Base-by-base conservation (phyloP, 2,329 filamentous ascomycete species). In the Dactylella cylindrospora region DNA sequence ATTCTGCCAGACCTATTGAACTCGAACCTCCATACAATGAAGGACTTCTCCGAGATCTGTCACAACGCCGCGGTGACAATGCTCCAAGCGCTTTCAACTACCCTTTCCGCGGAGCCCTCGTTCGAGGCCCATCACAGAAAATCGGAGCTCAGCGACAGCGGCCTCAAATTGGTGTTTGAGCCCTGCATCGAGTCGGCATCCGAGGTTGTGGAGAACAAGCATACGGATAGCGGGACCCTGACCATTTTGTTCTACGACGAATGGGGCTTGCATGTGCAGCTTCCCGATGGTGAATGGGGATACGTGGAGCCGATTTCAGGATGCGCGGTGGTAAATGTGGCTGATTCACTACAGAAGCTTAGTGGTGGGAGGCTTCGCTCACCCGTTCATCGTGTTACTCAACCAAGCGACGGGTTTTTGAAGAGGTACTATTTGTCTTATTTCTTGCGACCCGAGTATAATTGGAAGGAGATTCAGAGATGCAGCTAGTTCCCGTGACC, bases 31-130 rank as follows among this genome's bases (percentile, higher is more conserved):
- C 33, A 47, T 22, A 61, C 55, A 2, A 10, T 61, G 19, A 61
- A 53, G 33, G 40, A 26, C 43, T 61, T 61, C 15, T 53, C 55
- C 5, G 55, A 61, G 22, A 61, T 53, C 5, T 61, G 55, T 36
- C 55, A 61, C 28, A 53, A 32, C 31, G 47, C 47, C 12, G 33
- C 41, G 2, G 13, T 61, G 8, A 43, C 55, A 2, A 49, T 61
- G 13, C 47, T 61, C 3, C 41, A 31, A 13, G 22, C 36, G 4
- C 35, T 61, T 9, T 47, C 55, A 8, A 26, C 13, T 12, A 29
- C 47, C 19, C 20, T 53, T 3, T 22, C 35, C 5, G 29, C 55
- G 9, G 12, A 15, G 10, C 15, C 23, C 8, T 25, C 29, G 3
- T 39, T 62, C 19, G 31, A 49, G 40, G 38, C 49, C 8, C 20